A percentile compares a stretch with the other conserved stretches of the same genome.
These are phyloP conservation scores for Jatropha multifida DNA, from an alignment of 441 rosid genomes.

Conservation along the genomic window DNA sequence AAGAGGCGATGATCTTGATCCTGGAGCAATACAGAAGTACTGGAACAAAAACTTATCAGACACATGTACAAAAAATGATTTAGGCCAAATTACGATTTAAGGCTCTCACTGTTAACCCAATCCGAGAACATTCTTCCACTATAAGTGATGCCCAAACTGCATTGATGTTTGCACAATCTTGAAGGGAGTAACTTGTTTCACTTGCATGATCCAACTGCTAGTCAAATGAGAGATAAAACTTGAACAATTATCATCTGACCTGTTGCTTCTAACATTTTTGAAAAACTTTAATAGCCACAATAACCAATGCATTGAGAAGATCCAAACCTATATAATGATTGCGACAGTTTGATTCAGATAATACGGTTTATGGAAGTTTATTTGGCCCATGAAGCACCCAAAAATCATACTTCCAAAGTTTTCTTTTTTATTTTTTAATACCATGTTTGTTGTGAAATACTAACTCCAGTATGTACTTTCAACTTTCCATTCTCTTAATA, in stretches of 20 bases:
- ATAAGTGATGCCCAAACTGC: conserved; percentile 88
- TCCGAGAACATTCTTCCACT: conserved; percentile 91
- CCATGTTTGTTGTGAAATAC: background rate
- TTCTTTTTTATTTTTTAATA: background rate
- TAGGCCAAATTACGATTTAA: conserved; percentile 10
- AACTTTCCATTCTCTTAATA: background rate
- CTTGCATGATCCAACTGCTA: conserved; percentile 58
- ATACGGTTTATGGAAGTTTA: conserved; percentile 1
- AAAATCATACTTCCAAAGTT: background rate
- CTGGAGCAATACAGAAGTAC: conserved; percentile 98
- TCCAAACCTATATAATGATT: background rate
- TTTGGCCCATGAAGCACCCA: conserved; percentile 4
- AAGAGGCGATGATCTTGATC: conserved; percentile 96
- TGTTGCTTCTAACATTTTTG: conserved; percentile 14
- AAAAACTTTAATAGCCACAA: conserved; percentile 6
- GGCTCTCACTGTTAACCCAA: conserved; percentile 79
- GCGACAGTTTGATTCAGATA: background rate
- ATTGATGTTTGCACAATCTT: conserved; percentile 65
- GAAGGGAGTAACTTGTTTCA: conserved; percentile 42
- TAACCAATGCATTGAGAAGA: conserved; percentile 6
- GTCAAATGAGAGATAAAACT: conserved; percentile 33
- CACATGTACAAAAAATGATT: conserved; percentile 25
- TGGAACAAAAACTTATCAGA: conserved; percentile 47
- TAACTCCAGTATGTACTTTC: background rate
- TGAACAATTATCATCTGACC: conserved; percentile 24